Percentiles rank a stretch among this genome's conserved stretches.
Evolutionary conservation across 805 yeast genomes (phyloP).

Genomic region (Helenozyma baotianmanensis): DNA sequence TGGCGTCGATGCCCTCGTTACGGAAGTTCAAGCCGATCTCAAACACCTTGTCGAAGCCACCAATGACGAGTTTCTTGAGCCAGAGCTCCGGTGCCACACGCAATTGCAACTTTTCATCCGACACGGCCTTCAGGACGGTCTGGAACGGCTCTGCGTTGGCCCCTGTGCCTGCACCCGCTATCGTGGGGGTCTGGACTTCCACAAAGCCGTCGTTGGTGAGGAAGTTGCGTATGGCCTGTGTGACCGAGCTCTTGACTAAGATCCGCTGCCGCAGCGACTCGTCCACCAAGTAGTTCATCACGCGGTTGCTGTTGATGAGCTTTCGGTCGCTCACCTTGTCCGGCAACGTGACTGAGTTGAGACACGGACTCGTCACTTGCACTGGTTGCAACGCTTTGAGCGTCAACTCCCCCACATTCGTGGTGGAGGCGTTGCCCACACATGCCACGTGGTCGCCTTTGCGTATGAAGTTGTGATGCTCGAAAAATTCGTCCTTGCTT

Average conservation of each 20-base stretch:
- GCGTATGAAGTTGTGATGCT: slow-evolving; percentile 40
- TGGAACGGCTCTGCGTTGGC: slow-evolving; percentile 89
- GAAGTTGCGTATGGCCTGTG: slow-evolving; percentile 52
- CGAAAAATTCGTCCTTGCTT: slow-evolving; percentile 38
- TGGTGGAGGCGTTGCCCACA: slow-evolving; percentile 67
- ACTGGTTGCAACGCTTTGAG: slow-evolving; percentile 52
- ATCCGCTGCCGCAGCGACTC: slow-evolving; percentile 43
- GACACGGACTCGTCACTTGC: slow-evolving; percentile 58
- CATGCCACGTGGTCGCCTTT: slow-evolving; percentile 71
- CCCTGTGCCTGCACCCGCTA: slow-evolving; percentile 73
- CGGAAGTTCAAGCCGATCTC: slow-evolving; percentile 85
- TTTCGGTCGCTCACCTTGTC: slow-evolving; percentile 52
- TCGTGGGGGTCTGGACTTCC: slow-evolving; percentile 87
- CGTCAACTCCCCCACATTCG: slow-evolving; percentile 77
- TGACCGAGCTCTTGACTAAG: slow-evolving; percentile 50
- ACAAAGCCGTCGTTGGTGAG: slow-evolving; percentile 53
- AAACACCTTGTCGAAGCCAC: slow-evolving; percentile 82
- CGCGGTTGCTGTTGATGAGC: slow-evolving; percentile 61
- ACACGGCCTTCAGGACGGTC: slow-evolving; percentile 44
- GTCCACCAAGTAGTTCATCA: slow-evolving; percentile 68
- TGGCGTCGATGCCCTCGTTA: slow-evolving; percentile 88
- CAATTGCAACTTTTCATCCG: slow-evolving; percentile 44
- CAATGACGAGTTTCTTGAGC: slow-evolving; percentile 77
- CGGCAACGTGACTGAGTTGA: slow-evolving; percentile 47
- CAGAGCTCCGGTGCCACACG: slow-evolving; percentile 95